Evolutionary conservation across 75 land plant species (phyloP), one percentile per base, ranked within the genome.

Genomic region (Cupressus sempervirens): DNA sequence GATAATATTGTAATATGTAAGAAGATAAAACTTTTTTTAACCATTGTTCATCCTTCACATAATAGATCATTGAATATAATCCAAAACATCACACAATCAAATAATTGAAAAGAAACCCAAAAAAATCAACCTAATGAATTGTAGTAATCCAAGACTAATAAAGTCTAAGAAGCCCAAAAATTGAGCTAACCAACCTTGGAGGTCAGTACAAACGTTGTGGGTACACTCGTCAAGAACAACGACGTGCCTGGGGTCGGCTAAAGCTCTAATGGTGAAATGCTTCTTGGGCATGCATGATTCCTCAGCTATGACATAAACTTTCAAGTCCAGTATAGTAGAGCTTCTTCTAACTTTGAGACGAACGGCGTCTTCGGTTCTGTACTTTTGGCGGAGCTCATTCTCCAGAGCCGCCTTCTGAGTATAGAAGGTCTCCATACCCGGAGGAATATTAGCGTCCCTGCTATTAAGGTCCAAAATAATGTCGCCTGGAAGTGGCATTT

Each of bases 151-250:
- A 38, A 38, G 40, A 38, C 2, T 38, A 38, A 1, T 38, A 2
- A 38, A 38, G 40, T 38, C n/a, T n/a, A n/a, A n/a, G n/a, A n/a
- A n/a, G n/a, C n/a, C n/a, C n/a, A n/a, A n/a, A n/a, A n/a, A n/a
- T n/a, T n/a, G n/a, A n/a, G n/a, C n/a, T n/a, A n/a, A 91, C 94
- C 92, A n/a, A 91, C 94, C 92, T 87, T 93, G 94, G 16, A 93
- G 86, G 23, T 82, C 70, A 46, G 83, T 36, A 83, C 90, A 93
- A 38, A 89, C 91, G 54, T 86, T 89, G 18, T 89, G 80, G 62
- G 88, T 88, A 65, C 90, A 72, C 82, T 93, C 91, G 50, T 87
- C 90, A 6, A 93, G 80, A 50, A 86, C 82, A 16, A 87, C 94
- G 62, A 93, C 87, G 82, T 93, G 92, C 40, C 86, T 85, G 34